Evolutionary conservation across 768 basidiomycete genomes (phyloP).

Genomic region (Kondoa subrosea): DNA sequence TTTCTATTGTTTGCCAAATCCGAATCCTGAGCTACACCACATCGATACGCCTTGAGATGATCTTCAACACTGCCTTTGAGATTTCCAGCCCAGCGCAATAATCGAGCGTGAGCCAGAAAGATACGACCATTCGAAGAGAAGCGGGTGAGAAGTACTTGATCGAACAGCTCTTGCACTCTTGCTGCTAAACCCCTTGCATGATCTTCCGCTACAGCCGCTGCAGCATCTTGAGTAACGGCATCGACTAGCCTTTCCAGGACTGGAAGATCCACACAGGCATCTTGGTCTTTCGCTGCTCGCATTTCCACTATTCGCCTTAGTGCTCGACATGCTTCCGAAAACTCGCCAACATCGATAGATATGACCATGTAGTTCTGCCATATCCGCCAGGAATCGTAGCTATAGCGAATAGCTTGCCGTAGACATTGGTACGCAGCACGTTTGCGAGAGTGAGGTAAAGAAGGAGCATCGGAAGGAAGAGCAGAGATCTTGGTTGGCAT

Average conservation of each 20-base stretch:
- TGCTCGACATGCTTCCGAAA: conserved; percentile 71
- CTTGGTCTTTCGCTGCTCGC: conserved; percentile 40
- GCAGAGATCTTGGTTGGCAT: background rate
- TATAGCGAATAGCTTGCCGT: conserved; percentile 65
- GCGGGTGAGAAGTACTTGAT: conserved; percentile 60
- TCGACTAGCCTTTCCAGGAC: conserved; percentile 77
- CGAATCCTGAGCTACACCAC: conserved; percentile 39
- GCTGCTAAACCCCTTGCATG: conserved; percentile 50
- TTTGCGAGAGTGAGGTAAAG: conserved; percentile 39
- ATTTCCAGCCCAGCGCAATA: conserved; percentile 53
- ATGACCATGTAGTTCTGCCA: conserved; percentile 97
- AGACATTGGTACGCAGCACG: conserved; percentile 81
- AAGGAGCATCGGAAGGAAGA: conserved; percentile 7
- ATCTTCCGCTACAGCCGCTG: conserved; percentile 32
- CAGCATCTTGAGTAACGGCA: conserved; percentile 50
- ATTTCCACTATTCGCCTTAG: conserved; percentile 64
- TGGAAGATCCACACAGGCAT: conserved; percentile 58
- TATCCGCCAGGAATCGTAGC: conserved; percentile 90
- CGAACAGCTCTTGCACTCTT: conserved; percentile 56
- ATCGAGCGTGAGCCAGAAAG: conserved; percentile 65
- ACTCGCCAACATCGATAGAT: conserved; percentile 77
- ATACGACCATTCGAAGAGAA: conserved; percentile 54
- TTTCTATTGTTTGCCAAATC: conserved; percentile 49
- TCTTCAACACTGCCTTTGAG: conserved; percentile 68
- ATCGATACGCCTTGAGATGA: conserved; percentile 69